Evolutionary conservation across 371 early-diverging fungal species (phyloP).

Genomic region (Gilbertella persicaria): DNA sequence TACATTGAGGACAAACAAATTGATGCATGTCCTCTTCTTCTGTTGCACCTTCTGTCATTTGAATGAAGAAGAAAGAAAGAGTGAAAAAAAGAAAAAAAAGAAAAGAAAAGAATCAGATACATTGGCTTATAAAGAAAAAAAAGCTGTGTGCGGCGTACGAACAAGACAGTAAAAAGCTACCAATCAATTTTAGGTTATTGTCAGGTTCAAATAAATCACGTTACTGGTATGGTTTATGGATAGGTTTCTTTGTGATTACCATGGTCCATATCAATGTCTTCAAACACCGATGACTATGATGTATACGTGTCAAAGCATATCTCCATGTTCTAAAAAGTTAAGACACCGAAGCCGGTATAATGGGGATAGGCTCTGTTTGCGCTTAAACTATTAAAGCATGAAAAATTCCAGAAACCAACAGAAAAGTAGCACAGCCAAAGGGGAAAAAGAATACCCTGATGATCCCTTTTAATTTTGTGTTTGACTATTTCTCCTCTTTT

Average conservation of each 20-base stretch:
- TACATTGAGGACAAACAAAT: not conserved
- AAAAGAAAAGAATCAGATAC: conserved; percentile 4
- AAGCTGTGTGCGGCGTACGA: not conserved
- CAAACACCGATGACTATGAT: no score
- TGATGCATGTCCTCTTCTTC: not conserved
- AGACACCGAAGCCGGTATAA: not conserved
- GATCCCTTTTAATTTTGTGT: no score
- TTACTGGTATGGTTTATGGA: not conserved
- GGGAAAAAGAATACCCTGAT: no score
- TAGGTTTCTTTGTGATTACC: no score
- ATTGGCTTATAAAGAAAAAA: not conserved
- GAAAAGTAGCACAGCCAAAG: no score
- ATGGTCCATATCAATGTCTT: no score
- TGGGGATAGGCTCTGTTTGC: not conserved
- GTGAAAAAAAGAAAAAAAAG: not conserved
- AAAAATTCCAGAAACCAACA: no score
- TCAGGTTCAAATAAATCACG: not conserved
- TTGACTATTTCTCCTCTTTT: no score
- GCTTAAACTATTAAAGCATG: no score
- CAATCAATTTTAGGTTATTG: not conserved
- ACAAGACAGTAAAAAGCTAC: conserved; percentile 1
- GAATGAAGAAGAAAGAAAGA: not conserved
- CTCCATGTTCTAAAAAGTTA: not conserved
- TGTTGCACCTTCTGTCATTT: no score
- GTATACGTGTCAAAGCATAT: no score